These are phyloP conservation scores for Apiospora sp. DNA, from an alignment of 2,329 filamentous ascomycete genomes.

Conservation along the genomic window DNA sequence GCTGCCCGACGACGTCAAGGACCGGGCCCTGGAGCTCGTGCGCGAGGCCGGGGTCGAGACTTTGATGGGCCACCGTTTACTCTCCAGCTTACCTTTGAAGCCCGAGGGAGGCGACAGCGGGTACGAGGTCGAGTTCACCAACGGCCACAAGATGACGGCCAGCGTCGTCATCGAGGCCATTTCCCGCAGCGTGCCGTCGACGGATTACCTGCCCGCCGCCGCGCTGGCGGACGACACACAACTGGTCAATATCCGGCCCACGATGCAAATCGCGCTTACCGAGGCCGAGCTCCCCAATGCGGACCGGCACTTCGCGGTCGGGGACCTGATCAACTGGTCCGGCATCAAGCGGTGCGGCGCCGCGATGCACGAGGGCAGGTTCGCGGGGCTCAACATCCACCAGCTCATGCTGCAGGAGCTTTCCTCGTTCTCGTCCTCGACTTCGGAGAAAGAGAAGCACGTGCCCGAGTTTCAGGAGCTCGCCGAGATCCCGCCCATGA, in stretches of 20 bases:
- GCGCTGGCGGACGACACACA: slow-evolving; percentile 67
- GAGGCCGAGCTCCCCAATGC: slow-evolving; percentile 58
- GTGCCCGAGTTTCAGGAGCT: slow-evolving; percentile 58
- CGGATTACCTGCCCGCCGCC: slow-evolving; percentile 65
- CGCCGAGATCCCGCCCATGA: slow-evolving; percentile 67
- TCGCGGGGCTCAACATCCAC: slow-evolving; percentile 72
- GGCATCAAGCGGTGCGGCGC: slow-evolving; percentile 82
- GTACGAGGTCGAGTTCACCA: slow-evolving; percentile 64
- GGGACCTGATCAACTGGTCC: slow-evolving; percentile 75
- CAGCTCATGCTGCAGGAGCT: slow-evolving; percentile 62
- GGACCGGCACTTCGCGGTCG: slow-evolving; percentile 70
- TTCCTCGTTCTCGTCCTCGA: slow-evolving; percentile 27
- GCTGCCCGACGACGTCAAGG: slow-evolving; percentile 74
- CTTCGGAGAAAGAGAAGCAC: slow-evolving; percentile 32
- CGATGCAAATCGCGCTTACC: slow-evolving; percentile 46
- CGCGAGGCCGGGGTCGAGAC: slow-evolving; percentile 70
- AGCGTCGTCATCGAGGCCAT: slow-evolving; percentile 76
- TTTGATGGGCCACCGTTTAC: slow-evolving; percentile 67
- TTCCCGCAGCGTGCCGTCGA: slow-evolving; percentile 68
- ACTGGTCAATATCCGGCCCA: slow-evolving; percentile 68
- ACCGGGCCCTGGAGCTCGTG: slow-evolving; percentile 65
- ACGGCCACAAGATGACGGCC: slow-evolving; percentile 65
- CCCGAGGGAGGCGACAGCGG: slow-evolving; percentile 49
- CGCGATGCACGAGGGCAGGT: slow-evolving; percentile 77
- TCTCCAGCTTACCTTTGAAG: slow-evolving; percentile 54